Percentiles rank a stretch among this genome's conserved stretches.
These are phyloP conservation scores for Phytophthora cactorum DNA, from an alignment of 352 stramenopile species.

Conservation along the genomic window DNA sequence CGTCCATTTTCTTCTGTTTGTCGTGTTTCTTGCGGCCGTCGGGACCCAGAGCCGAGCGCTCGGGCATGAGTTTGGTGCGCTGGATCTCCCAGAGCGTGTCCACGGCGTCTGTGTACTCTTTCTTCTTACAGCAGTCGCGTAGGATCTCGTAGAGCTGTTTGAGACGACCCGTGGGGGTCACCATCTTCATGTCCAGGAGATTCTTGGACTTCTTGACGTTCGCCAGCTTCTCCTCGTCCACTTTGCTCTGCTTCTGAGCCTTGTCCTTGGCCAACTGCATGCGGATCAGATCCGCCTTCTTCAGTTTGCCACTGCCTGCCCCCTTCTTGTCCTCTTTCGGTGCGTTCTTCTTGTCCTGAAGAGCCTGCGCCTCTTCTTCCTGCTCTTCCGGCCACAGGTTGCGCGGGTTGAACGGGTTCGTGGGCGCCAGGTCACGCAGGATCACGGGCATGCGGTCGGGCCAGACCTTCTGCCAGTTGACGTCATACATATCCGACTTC, in stretches of 20 bases:
- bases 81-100: constrained; percentile 91
- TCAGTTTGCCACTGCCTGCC: constrained; percentile 59
- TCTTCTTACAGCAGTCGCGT: constrained; percentile 83
- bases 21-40: constrained; percentile 72
- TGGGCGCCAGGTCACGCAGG: constrained; percentile 81
- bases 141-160: constrained; percentile 90
- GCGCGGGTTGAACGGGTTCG: constrained; percentile 87
- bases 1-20: constrained; percentile 76
- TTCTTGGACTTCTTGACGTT: constrained; percentile 89
- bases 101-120: constrained; percentile 85
- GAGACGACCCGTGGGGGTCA: constrained; percentile 75
- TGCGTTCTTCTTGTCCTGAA: constrained; percentile 28
- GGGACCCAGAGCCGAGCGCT: constrained; percentile 40
- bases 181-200: constrained; percentile 87
- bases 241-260: constrained; percentile 86
- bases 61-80: constrained; percentile 64
- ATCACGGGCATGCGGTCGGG: constrained; percentile 90
- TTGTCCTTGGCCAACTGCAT: constrained; percentile 90
- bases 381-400: constrained; percentile 88
- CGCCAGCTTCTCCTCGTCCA: constrained; percentile 88
- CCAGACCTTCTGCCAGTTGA: constrained; percentile 92
- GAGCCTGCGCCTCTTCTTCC: constrained; percentile 42
- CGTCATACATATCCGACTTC: constrained; percentile 85
- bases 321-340: constrained; percentile 56
- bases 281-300: constrained; percentile 88